Base-by-base conservation (phyloP, 164 flowering plant genomes). In the Vitis labrusca region DNA sequence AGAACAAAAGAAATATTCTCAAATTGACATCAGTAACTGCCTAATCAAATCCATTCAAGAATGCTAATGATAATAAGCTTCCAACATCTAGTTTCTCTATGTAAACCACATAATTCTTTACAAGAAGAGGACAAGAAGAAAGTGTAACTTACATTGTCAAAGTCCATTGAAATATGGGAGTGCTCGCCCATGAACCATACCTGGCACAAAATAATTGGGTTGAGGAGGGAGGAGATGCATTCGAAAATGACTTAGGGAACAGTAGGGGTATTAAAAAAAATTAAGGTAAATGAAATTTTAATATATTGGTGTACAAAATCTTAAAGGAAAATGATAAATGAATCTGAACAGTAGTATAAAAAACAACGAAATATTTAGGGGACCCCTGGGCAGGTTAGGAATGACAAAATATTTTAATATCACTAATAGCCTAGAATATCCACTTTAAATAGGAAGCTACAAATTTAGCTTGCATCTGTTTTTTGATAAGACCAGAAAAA, bases 171-270 rank as follows among this genome's bases (percentile, higher is more conserved):
- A 8, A 93, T 80, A 66, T 93, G 94, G 12, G 94, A 88, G 67
- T 87, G 88, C 78, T 87, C 88, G 19, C 97, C 97, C 94, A 93
- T 89, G 81, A 89, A 93, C 73, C 78, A 80, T 56, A 93, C 93
- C 98, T 93, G 51, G 48, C 14, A 70, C 16, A 67, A 59, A 23
- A 73, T 11, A 59, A 55, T 6, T n/a, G 30, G 4, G n/a, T 17
- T 27, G 27, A 55, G 12, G 50, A 48, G 49, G 10, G 2, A 23
- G 27, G 27, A 2, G 27, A 23, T 2, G 27, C 27, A 23, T 23
- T 23, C 1, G 27, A 23, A 23, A 23, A 23, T 23, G 27, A 50
- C 32, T 49, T 10, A 64, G 14, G 19, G 27, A 62, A n/a, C 44
- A 37, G 7, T 3, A 37, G 44, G 6, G 44, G 44, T 37, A 37